A percentile compares a stretch with the other conserved stretches of the same genome.
phyloP scores from a whole-genome alignment of 1,284 basidiomycete genomes.

The Abortiporus biennis region DNA sequence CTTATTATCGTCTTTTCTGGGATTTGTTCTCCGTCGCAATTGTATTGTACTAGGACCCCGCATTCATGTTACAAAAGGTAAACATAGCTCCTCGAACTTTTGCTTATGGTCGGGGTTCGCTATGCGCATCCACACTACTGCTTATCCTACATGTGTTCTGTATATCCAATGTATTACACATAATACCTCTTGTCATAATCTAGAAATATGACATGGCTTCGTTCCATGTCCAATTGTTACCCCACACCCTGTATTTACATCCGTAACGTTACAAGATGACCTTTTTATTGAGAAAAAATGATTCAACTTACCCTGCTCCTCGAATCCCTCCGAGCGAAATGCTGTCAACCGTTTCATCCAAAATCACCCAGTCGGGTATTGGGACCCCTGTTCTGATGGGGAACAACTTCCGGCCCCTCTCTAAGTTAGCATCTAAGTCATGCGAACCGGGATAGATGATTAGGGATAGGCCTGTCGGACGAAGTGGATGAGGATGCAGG shows the following conservation, averaged over 20 bases:
- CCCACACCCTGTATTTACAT: conserved; percentile 32
- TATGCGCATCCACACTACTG: conserved; percentile 29
- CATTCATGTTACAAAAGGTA: conserved; percentile 37
- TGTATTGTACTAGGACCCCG: conserved; percentile 74
- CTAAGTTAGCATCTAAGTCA: conserved; percentile 53
- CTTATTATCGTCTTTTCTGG: conserved; percentile 37
- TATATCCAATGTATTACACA: conserved; percentile 32
- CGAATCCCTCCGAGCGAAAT: conserved; percentile 66
- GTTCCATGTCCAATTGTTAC: conserved; percentile 49
- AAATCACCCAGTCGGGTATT: conserved; percentile 71
- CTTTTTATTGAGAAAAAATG: background rate
- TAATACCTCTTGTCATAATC: conserved; percentile 30
- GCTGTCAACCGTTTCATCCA: conserved; percentile 42
- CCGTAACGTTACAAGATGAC: conserved; percentile 2
- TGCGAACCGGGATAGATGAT: conserved; percentile 56
- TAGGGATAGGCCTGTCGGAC: conserved; percentile 34
- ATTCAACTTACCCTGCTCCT: conserved; percentile 57
- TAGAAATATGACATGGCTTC: conserved; percentile 45
- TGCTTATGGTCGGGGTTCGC: conserved; percentile 33
- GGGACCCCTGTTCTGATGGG: conserved; percentile 75
- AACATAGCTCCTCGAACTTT: conserved; percentile 45
- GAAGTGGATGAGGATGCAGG: conserved; percentile 60
- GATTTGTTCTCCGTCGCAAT: conserved; percentile 37
- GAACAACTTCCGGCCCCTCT: conserved; percentile 63
- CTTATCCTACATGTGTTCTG: conserved; percentile 30